Evolutionary conservation across 1,284 basidiomycete genomes (phyloP).

Genomic region (Golubevia pallescens): DNA sequence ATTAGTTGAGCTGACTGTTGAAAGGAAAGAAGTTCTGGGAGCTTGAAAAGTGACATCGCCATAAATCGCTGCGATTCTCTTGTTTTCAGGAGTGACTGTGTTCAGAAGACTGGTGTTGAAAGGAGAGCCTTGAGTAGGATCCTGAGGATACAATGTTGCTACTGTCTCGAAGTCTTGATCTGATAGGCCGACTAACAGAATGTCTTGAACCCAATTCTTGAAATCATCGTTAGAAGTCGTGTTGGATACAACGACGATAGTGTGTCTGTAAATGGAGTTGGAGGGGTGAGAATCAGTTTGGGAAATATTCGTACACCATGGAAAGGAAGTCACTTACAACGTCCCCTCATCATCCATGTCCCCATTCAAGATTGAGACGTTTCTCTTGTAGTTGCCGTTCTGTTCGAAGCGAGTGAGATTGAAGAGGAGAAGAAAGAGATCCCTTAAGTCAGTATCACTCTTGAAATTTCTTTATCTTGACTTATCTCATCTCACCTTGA

Average conservation of each 20-base stretch:
- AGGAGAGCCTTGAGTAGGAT: constrained; percentile 67
- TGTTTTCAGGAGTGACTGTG: constrained; percentile 69
- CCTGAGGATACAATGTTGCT: constrained; percentile 9
- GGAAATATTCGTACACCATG: too few species aligned
- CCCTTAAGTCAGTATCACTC: too few species aligned
- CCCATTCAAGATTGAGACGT: neutral
- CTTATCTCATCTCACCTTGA: neutral
- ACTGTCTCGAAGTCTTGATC: neutral
- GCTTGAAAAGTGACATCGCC: constrained; percentile 71
- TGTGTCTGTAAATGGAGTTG: too few species aligned
- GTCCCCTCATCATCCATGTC: constrained; percentile 5
- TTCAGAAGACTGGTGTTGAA: constrained; percentile 68
- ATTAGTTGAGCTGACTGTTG: neutral
- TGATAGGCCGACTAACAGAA: neutral
- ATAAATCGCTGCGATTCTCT: constrained; percentile 69
- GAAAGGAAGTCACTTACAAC: too few species aligned
- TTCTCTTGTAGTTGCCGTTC: neutral
- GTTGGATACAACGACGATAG: neutral
- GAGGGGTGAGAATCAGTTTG: too few species aligned
- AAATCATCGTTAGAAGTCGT: neutral
- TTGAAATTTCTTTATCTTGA: neutral
- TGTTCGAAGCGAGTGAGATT: neutral
- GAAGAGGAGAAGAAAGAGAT: too few species aligned
- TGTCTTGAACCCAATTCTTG: neutral
- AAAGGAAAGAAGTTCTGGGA: constrained; percentile 69